phyloP scores from a whole-genome alignment of 169 alveolate species.

The Plasmodium blacklocki region DNA sequence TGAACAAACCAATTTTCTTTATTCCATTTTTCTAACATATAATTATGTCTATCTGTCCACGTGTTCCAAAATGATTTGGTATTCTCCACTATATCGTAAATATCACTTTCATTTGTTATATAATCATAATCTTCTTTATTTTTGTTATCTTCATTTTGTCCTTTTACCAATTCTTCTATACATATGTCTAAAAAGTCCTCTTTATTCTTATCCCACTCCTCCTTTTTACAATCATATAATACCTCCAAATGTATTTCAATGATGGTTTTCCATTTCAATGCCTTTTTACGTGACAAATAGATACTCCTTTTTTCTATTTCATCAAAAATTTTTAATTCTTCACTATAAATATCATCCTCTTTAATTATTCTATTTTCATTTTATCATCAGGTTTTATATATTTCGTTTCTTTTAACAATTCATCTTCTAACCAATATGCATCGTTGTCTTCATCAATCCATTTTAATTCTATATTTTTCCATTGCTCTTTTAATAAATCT shows the following conservation, averaged over 20 bases:
- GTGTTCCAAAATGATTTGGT: neutral
- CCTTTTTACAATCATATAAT: neutral
- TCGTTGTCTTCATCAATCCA: neutral
- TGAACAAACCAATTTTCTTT: neutral
- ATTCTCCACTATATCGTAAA: neutral
- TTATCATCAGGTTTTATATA: no score
- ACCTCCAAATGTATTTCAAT: slow-evolving; percentile 5
- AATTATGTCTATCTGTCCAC: neutral
- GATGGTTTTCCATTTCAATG: neutral
- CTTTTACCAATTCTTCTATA: neutral
- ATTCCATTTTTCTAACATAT: slow-evolving; percentile 3
- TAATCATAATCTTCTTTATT: neutral
- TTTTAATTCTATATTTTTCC: neutral
- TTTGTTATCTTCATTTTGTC: neutral
- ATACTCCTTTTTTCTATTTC: no score
- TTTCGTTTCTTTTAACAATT: no score
- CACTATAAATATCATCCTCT: no score
- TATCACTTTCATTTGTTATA: neutral
- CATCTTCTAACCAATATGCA: neutral
- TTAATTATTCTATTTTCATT: neutral
- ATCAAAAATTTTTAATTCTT: no score
- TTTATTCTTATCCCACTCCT: neutral
- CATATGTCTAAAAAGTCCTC: neutral
- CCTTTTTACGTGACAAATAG: no score
- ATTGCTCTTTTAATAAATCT: neutral